phyloP scores from a whole-genome alignment of 225 moss, liverwort and hornwort species.

The Anthoceros angustus region DNA sequence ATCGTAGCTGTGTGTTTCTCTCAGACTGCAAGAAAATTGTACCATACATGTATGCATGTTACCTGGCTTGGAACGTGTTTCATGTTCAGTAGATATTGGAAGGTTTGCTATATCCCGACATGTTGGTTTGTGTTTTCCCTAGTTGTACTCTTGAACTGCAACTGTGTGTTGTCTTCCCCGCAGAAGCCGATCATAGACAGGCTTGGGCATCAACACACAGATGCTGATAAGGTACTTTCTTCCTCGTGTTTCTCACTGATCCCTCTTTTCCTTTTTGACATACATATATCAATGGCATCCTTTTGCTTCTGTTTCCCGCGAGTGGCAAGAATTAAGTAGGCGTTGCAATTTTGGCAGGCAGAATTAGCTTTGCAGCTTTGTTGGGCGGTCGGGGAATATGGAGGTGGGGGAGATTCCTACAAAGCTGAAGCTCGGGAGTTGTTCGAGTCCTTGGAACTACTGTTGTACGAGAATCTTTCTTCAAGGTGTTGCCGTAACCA shows the following conservation, averaged over 20 bases:
- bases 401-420: constrained; percentile 61
- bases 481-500: constrained; percentile 37
- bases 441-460: constrained; percentile 88
- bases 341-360: constrained; percentile 31
- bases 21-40: no score
- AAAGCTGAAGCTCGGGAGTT: constrained; percentile 84
- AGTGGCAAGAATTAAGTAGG: not conserved
- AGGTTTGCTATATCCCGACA: no score
- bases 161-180: constrained; percentile 4
- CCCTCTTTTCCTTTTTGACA: not conserved
- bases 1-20: no score
- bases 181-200: constrained; percentile 99
- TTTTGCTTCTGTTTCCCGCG: not conserved
- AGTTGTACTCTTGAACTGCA: not conserved
- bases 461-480: constrained; percentile 93
- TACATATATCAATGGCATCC: not conserved
- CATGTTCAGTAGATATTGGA: no score
- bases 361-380: constrained; percentile 87
- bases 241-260: not conserved
- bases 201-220: constrained; percentile 72
- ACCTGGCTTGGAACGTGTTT: no score
- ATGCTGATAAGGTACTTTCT: constrained; percentile 44
- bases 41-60: no score
- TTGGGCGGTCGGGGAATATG: constrained; percentile 97
- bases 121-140: not conserved